Evolutionary conservation across 306 rosid species (phyloP).

Genomic region (Trifolium fragiferum): DNA sequence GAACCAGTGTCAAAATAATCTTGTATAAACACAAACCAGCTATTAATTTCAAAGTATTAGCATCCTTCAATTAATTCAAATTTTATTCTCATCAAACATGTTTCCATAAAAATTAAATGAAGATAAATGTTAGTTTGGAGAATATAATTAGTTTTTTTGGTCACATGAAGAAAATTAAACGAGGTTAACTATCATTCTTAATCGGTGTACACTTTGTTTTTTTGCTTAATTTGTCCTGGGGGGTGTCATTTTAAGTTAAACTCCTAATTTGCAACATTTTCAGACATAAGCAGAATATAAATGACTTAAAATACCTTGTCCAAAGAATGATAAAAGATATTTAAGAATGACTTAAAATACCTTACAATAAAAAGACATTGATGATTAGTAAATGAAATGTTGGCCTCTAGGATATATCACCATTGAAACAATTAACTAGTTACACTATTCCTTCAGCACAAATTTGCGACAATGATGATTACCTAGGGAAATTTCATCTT

Average conservation of each 20-base stretch:
- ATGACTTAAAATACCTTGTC: not conserved
- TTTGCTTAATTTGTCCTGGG: not conserved
- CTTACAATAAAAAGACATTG: not conserved
- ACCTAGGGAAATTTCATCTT: slow-evolving; percentile 13
- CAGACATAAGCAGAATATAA: not conserved
- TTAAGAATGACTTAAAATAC: no score
- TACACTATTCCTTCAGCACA: slow-evolving; percentile 13
- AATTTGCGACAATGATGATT: slow-evolving; percentile 27
- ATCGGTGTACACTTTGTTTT: not conserved
- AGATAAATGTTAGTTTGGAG: not conserved
- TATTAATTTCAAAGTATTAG: not conserved
- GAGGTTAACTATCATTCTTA: not conserved
- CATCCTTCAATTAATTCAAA: not conserved
- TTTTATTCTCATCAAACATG: not conserved
- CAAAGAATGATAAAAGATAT: not conserved
- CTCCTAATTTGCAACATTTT: not conserved
- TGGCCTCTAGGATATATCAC: slow-evolving; percentile 20
- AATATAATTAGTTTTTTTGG: not conserved
- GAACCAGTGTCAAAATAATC: slow-evolving; percentile 12
- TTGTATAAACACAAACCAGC: slow-evolving; percentile 12
- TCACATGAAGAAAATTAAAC: not conserved
- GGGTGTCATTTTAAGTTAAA: not conserved
- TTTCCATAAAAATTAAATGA: not conserved
- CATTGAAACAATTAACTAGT: slow-evolving; percentile 13
- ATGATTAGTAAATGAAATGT: not conserved